These are phyloP conservation scores for Desmodesmus armatus DNA, from an alignment of 139 green algal genomes.

Conservation along the genomic window DNA sequence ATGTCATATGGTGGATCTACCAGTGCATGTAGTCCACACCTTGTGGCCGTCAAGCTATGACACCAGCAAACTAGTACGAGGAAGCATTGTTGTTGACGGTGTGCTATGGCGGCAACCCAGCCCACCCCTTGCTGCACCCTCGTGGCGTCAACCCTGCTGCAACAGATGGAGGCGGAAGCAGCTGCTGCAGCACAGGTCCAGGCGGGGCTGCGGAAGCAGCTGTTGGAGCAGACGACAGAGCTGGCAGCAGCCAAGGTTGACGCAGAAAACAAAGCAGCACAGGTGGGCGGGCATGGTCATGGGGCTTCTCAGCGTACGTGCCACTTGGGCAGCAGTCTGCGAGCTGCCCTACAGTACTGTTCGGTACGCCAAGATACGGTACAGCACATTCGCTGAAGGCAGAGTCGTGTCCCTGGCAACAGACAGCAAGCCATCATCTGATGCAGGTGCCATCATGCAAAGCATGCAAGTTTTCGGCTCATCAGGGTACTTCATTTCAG, in stretches of 20 bases:
- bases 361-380: no score
- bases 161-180: constrained; percentile 13
- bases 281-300: neutral
- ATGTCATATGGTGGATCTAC: no score
- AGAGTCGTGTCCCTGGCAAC: neutral
- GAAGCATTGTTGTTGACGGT: neutral
- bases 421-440: neutral
- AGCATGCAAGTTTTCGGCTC: neutral
- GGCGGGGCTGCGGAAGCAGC: neutral
- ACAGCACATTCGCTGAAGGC: no score
- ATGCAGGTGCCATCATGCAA: neutral
- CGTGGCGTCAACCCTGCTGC: no score
- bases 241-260: constrained; percentile 16
- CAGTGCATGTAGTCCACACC: neutral
- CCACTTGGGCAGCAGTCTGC: no score
- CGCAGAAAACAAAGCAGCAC: neutral
- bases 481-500: neutral
- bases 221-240: constrained; percentile 22
- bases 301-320: neutral
- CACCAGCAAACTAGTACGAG: neutral
- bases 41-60: neutral
- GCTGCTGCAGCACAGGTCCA: neutral
- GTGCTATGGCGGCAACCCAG: no score
- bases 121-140: no score
- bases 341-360: no score